Conservation (phyloP, 768 basidiomycete genomes). For the Kwoniella dejecticola region DNA sequence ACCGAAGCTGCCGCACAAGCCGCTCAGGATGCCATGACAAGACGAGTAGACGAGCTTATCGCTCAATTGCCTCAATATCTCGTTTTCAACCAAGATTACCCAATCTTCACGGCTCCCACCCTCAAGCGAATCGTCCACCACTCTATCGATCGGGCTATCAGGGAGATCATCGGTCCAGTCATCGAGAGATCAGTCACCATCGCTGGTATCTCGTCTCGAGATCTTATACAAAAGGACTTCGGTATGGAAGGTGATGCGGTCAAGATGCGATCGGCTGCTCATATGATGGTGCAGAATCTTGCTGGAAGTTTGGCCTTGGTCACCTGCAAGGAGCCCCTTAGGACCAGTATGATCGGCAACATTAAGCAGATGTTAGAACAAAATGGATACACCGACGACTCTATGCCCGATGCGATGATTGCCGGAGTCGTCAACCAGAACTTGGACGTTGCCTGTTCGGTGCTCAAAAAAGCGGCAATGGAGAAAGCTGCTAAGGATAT, state of each 20-base stretch:
- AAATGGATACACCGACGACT: conserved; percentile 85
- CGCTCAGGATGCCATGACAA: conserved; percentile 54
- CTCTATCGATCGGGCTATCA: conserved; percentile 89
- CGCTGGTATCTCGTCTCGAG: conserved; percentile 93
- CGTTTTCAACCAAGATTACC: conserved; percentile 72
- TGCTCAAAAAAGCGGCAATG: conserved; percentile 97
- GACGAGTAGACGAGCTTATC: conserved; percentile 55
- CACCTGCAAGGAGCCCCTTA: conserved; percentile 95
- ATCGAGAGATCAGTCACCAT: conserved; percentile 98
- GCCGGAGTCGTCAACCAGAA: conserved; percentile 85
- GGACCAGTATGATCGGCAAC: conserved; percentile 85
- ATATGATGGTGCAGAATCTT: conserved; percentile 94
- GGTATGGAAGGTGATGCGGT: conserved; percentile 88
- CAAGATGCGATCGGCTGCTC: conserved; percentile 85
- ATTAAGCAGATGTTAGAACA: conserved; percentile 79
- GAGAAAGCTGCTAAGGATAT: conserved; percentile 90
- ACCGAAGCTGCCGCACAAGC: conserved; percentile 63
- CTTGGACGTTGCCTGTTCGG: conserved; percentile 85
- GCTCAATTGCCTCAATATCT: conserved; percentile 69
- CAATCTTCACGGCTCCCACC: conserved; percentile 67
- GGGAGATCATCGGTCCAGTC: conserved; percentile 97
- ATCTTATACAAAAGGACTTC: conserved; percentile 93
- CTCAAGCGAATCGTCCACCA: conserved; percentile 89
- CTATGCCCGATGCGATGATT: conserved; percentile 76
- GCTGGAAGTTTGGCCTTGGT: conserved; percentile 95